phyloP scores from a whole-genome alignment of 2,329 filamentous ascomycete genomes.

The Sordariomycetes sp. region DNA sequence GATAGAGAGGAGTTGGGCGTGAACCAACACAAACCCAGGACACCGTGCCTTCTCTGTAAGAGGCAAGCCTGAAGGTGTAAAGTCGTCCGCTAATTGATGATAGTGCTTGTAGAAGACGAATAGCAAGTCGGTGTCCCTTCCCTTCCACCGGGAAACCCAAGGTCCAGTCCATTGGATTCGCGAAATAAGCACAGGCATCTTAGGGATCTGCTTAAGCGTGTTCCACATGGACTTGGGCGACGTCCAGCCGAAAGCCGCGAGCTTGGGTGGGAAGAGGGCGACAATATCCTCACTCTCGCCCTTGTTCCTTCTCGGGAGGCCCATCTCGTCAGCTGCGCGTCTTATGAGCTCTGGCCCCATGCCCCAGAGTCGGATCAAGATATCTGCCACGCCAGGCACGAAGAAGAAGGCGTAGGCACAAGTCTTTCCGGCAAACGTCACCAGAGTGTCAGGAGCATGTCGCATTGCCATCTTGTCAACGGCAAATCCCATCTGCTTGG shows the following conservation, averaged over 20 bases:
- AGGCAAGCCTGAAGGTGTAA: constrained; percentile 47
- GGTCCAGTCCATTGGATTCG: constrained; percentile 77
- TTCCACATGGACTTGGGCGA: constrained; percentile 37
- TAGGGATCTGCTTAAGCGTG: constrained; percentile 56
- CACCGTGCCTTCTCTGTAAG: constrained; percentile 51
- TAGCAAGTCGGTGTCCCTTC: constrained; percentile 79
- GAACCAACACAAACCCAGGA: constrained; percentile 71
- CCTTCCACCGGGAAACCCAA: constrained; percentile 80
- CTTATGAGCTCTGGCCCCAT: constrained; percentile 60
- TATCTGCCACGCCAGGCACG: constrained; percentile 75
- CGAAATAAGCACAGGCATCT: constrained; percentile 56
- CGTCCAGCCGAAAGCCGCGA: constrained; percentile 50
- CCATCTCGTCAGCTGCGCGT: constrained; percentile 61
- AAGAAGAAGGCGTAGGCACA: constrained; percentile 93
- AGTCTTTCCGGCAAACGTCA: constrained; percentile 83
- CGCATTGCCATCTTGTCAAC: constrained; percentile 81
- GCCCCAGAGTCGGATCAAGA: constrained; percentile 75
- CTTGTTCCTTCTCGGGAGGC: constrained; percentile 45
- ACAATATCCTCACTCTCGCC: constrained; percentile 56
- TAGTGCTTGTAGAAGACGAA: constrained; percentile 90
- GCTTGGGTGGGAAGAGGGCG: constrained; percentile 57
- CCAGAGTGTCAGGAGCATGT: constrained; percentile 54
- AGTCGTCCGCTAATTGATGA: constrained; percentile 68
- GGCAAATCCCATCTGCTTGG: constrained; percentile 77
- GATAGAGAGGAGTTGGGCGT: constrained; percentile 71